Conservation (phyloP, 805 yeast species). For the Nakazawaea laoshanensis region DNA sequence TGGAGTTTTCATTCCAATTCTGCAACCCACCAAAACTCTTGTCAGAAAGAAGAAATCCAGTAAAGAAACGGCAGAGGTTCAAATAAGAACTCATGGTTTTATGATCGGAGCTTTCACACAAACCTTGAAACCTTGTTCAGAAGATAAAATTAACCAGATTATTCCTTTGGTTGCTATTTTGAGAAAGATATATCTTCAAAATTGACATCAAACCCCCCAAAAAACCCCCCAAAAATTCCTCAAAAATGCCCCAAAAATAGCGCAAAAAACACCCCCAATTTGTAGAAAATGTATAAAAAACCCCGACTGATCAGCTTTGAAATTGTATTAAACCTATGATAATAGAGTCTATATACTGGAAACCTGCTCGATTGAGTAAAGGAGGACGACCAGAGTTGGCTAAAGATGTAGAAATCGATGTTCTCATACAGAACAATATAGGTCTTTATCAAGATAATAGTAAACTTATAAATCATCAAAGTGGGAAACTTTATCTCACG, state of each 20-base stretch:
- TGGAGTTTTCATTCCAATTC: conserved; percentile 49
- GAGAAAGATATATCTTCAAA: conserved; percentile 18
- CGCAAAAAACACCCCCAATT: background rate
- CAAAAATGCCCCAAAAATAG: no score
- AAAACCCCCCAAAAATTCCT: background rate
- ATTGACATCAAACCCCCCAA: background rate
- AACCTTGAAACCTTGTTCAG: conserved; percentile 20
- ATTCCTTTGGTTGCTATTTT: conserved; percentile 37
- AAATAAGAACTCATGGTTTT: conserved; percentile 44
- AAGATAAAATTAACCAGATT: conserved; percentile 32
- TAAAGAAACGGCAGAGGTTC: conserved; percentile 27
- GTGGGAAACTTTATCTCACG: conserved; percentile 76
- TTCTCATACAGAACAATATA: conserved; percentile 43
- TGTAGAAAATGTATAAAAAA: background rate
- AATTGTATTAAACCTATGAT: conserved; percentile 2
- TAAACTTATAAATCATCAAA: conserved; percentile 55
- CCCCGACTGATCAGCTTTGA: background rate
- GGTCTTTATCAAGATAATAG: conserved; percentile 76
- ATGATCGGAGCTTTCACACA: conserved; percentile 37
- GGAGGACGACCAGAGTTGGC: conserved; percentile 23
- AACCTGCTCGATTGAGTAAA: conserved; percentile 14
- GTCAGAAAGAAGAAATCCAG: background rate
- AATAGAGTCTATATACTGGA: conserved; percentile 14
- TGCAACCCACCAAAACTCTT: conserved; percentile 21
- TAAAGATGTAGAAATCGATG: conserved; percentile 33